Conservation (phyloP, 202 grass and related monocot genomes). For the Elaeis oleifera region DNA sequence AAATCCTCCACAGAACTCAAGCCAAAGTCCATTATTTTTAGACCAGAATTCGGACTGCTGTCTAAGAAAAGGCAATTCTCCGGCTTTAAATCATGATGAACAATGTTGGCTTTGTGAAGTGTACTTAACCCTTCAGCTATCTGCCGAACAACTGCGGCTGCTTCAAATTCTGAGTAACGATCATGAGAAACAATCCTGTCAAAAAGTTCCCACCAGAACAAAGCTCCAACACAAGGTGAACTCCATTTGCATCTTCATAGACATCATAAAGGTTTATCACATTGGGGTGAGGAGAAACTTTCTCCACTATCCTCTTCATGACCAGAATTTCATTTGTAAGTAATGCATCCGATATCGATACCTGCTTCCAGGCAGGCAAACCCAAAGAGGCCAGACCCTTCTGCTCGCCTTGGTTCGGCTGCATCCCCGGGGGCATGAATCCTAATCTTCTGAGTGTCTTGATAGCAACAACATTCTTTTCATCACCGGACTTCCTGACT, state of each 20-base stretch:
- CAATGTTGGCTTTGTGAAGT: constrained; percentile 54
- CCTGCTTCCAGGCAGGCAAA: constrained; percentile 47
- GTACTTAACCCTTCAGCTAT: constrained; percentile 47
- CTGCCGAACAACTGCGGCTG: constrained; percentile 35
- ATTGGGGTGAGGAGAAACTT: constrained; percentile 47
- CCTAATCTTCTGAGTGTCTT: constrained; percentile 54
- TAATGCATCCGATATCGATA: constrained; percentile 53
- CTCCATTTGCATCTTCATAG: constrained; percentile 40
- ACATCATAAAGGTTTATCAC: constrained; percentile 56
- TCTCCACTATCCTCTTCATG: constrained; percentile 69
- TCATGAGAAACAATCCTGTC: constrained; percentile 40
- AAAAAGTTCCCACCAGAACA: constrained; percentile 50
- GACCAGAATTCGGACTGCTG: constrained; percentile 24
- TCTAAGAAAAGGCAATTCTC: constrained; percentile 59
- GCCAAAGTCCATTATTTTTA: constrained; percentile 79
- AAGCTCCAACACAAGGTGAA: constrained; percentile 58
- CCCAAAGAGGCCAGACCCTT: constrained; percentile 11
- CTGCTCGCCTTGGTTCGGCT: constrained; percentile 22
- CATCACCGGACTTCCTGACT: constrained; percentile 35
- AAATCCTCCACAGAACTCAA: constrained; percentile 59
- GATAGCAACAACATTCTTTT: constrained; percentile 42
- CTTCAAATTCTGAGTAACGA: constrained; percentile 54
- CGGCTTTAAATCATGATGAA: constrained; percentile 56
- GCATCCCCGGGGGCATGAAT: constrained; percentile 8
- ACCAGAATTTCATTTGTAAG: constrained; percentile 61